Conservation (phyloP, 495 filamentous ascomycete genomes). For the Lentithecium fluviatile region DNA sequence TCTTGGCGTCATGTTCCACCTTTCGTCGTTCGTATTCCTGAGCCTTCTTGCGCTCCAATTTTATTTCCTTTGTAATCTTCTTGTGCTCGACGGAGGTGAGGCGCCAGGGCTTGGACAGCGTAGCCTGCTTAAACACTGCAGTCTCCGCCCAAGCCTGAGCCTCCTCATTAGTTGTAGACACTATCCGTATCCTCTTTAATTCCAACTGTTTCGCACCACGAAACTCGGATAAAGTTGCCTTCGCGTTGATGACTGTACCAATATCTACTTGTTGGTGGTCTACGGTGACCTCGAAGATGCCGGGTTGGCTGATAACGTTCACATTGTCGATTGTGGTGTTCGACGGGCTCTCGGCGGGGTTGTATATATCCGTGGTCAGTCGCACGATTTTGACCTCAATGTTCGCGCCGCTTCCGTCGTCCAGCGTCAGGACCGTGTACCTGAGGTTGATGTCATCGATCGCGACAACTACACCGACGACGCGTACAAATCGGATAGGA, state of each 20-base stretch:
- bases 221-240: conserved; percentile 67
- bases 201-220: conserved; percentile 64
- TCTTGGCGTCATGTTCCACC: conserved; percentile 45
- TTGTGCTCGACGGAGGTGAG: conserved; percentile 56
- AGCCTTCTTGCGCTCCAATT: conserved; percentile 35
- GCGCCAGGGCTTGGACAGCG: conserved; percentile 69
- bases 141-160: conserved; percentile 72
- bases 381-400: conserved; percentile 58
- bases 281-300: conserved; percentile 33
- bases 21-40: conserved; percentile 41
- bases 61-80: conserved; percentile 52
- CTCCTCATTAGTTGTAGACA: conserved; percentile 57
- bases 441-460: conserved; percentile 60
- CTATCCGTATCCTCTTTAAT: conserved; percentile 59
- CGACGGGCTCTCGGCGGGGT: conserved; percentile 30
- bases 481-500: conserved; percentile 79
- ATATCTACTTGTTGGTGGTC: conserved; percentile 51
- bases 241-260: conserved; percentile 71
- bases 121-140: conserved; percentile 58
- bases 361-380: conserved; percentile 26
- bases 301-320: conserved; percentile 27
- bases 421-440: conserved; percentile 66
- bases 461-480: conserved; percentile 74
- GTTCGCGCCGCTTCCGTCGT: conserved; percentile 80
- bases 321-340: conserved; percentile 38